Percentiles rank a stretch among this genome's conserved stretches.
Evolutionary conservation across 2,329 filamentous ascomycete species (phyloP).

Genomic region (Akanthomyces muscarius): DNA sequence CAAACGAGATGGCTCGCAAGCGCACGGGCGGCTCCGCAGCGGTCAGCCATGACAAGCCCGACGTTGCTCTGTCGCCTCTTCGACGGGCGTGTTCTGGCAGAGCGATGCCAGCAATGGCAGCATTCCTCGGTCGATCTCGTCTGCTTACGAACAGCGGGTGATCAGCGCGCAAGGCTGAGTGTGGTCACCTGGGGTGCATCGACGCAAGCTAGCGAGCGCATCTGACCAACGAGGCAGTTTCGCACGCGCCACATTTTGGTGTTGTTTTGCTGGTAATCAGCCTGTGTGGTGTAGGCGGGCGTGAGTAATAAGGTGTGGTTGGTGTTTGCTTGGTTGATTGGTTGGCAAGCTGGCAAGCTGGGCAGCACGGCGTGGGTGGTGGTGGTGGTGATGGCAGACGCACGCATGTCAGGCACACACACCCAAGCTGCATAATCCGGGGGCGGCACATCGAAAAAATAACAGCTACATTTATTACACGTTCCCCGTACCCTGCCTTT

Average conservation of each 20-base stretch:
- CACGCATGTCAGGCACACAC: slow-evolving; percentile 3
- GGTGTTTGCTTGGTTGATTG: background rate
- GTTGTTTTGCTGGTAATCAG: too few relatives aligned
- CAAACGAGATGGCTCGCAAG: background rate
- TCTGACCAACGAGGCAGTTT: slow-evolving; percentile 15
- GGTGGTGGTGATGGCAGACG: slow-evolving; percentile 1
- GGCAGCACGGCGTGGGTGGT: background rate
- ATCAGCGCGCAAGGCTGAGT: slow-evolving; percentile 15
- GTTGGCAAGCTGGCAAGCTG: background rate
- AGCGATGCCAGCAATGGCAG: background rate
- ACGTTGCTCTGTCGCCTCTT: background rate
- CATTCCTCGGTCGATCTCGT: slow-evolving; percentile 1
- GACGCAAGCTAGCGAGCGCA: background rate
- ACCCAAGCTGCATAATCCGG: background rate
- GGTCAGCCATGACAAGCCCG: background rate
- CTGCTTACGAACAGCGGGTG: background rate
- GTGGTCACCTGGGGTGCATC: slow-evolving; percentile 11
- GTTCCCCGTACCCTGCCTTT: background rate
- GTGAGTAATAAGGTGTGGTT: background rate
- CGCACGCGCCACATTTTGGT: slow-evolving; percentile 13
- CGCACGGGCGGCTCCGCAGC: background rate
- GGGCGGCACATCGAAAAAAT: background rate
- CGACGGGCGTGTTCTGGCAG: background rate
- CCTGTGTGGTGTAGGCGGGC: background rate
- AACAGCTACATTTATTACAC: background rate